phyloP scores from a whole-genome alignment of 163 green algal genomes.

The Scenedesmus sp. region DNA sequence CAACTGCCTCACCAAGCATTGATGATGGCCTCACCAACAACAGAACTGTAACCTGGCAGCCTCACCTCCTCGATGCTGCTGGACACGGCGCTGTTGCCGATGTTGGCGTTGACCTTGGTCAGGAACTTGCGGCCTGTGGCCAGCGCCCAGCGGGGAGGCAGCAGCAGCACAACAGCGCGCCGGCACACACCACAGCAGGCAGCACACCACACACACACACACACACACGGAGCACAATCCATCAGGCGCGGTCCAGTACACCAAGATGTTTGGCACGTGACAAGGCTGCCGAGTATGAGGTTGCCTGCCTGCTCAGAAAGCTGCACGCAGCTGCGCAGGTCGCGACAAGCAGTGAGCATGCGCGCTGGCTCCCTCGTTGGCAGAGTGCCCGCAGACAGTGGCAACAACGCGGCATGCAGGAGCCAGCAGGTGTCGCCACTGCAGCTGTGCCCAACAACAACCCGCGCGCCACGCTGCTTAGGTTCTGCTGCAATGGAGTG shows the following conservation, averaged over 20 bases:
- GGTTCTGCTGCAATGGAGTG: neutral
- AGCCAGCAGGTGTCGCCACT: neutral
- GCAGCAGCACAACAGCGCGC: neutral
- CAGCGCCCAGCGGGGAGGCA: neutral
- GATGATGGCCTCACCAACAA: too few species aligned
- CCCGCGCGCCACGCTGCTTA: too few species aligned
- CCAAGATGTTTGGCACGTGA: too few species aligned
- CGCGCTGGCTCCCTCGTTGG: neutral
- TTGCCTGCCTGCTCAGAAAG: too few species aligned
- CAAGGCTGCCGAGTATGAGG: too few species aligned
- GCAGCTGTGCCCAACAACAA: neutral
- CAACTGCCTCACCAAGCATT: too few species aligned
- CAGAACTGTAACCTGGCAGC: neutral
- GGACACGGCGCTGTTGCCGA: conserved; percentile 94
- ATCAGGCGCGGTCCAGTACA: neutral
- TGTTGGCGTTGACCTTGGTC: conserved; percentile 98
- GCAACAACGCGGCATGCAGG: too few species aligned
- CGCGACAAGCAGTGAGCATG: neutral
- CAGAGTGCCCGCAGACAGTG: too few species aligned
- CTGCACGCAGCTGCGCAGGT: too few species aligned
- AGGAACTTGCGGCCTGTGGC: conserved; percentile 87
- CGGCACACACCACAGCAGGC: neutral
- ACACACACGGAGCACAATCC: neutral
- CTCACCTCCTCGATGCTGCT: conserved; percentile 94
- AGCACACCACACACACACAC: neutral